Evolutionary conservation across 75 land plant species (phyloP).

Genomic region (Pinus albicaulis): DNA sequence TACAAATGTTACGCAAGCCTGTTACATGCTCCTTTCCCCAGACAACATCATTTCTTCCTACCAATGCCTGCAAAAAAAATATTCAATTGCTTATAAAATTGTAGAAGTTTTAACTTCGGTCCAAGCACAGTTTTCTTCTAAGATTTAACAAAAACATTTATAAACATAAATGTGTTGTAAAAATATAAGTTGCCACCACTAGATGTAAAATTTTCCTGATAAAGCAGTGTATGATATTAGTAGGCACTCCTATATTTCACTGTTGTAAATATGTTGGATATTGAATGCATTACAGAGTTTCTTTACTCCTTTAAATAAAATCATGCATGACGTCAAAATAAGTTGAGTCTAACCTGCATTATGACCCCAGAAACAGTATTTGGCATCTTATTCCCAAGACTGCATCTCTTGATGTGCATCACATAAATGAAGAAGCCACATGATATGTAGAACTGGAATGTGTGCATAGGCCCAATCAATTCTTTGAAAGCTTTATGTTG

Average conservation of each 20-base stretch:
- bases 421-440: constrained; percentile 99
- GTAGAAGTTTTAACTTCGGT: background rate
- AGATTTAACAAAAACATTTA: background rate
- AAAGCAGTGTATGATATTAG: too few species aligned
- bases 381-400: constrained; percentile 99
- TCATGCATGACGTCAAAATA: background rate
- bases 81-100: background rate
- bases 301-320: background rate
- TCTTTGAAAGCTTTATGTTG: constrained; percentile 86
- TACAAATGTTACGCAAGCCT: constrained; percentile 86
- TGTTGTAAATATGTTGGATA: too few species aligned
- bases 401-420: constrained; percentile 99
- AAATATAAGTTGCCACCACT: background rate
- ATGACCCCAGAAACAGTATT: constrained; percentile 99
- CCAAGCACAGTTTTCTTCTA: background rate
- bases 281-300: too few species aligned
- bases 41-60: constrained; percentile 88
- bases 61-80: constrained; percentile 73
- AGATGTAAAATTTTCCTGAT: background rate
- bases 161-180: background rate
- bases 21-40: constrained; percentile 89
- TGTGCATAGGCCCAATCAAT: constrained; percentile 94
- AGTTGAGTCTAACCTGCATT: constrained; percentile 73
- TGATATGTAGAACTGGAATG: constrained; percentile 98
- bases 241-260: too few species aligned